Evolutionary conservation across 257 asterid genomes (phyloP).

Genomic region (Sherardia arvensis): DNA sequence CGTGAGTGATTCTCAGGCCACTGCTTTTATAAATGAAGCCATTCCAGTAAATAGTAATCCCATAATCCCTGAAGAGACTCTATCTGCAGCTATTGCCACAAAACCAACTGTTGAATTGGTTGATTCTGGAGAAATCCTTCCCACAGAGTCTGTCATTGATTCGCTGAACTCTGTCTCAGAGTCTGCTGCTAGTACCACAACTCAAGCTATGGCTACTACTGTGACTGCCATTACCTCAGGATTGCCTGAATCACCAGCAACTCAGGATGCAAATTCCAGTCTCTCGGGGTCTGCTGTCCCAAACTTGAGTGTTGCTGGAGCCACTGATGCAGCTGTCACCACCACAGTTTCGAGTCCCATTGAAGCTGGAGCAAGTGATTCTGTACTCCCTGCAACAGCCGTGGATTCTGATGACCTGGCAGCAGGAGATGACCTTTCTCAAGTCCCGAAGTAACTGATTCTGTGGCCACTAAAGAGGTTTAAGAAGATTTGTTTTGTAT

Average conservation of each 20-base stretch:
- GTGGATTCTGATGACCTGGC: not conserved
- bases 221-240: not conserved
- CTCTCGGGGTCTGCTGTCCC: not conserved
- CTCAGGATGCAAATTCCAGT: not conserved
- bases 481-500: not conserved
- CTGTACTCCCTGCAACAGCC: not conserved
- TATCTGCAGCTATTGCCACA: not conserved
- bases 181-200: not conserved
- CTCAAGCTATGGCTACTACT: not conserved
- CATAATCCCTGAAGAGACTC: not conserved
- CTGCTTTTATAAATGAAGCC: not conserved
- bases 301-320: conserved; percentile 6
- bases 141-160: too few species aligned
- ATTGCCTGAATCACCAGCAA: not conserved
- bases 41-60: not conserved
- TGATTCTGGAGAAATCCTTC: not conserved
- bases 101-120: not conserved
- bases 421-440: not conserved
- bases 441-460: not conserved
- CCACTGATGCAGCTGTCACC: not conserved
- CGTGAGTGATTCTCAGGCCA: not conserved
- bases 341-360: not conserved
- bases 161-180: not conserved
- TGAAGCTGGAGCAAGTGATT: conserved; percentile 1
- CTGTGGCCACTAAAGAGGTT: not conserved